Percentiles rank a stretch among this genome's conserved stretches.
Conservation (phyloP, 768 basidiomycete genomes). For the Cystofilobasidium macerans region DNA sequence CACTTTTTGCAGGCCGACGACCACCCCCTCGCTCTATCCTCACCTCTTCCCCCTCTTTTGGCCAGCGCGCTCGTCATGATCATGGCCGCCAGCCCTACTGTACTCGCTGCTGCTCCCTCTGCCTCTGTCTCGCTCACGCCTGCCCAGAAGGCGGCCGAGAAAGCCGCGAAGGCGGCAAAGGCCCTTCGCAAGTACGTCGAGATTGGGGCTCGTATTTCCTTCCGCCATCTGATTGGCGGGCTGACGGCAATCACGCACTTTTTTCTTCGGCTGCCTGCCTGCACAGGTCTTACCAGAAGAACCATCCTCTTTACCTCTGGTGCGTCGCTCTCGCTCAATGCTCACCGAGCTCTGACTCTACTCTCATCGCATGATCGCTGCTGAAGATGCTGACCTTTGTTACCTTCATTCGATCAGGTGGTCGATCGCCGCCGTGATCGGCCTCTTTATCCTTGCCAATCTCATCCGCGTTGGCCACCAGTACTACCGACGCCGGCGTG, state of each 20-base stretch:
- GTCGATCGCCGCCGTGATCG: not conserved
- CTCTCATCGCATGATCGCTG: not conserved
- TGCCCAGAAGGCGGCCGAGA: not conserved
- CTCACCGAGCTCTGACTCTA: not conserved
- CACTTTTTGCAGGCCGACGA: too few relatives aligned
- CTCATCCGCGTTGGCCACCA: not conserved
- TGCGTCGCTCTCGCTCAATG: not conserved
- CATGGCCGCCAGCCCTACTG: not conserved
- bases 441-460: constrained; percentile 18
- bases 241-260: too few relatives aligned
- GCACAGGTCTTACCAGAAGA: constrained; percentile 11
- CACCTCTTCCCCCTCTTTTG: too few relatives aligned
- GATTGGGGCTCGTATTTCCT: too few relatives aligned
- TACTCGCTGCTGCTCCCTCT: not conserved
- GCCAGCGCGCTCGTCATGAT: too few relatives aligned
- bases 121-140: not conserved
- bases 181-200: not conserved
- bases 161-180: not conserved
- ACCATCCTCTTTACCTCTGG: constrained; percentile 16
- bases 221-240: not conserved
- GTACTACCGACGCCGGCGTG: not conserved
- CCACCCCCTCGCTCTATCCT: too few relatives aligned
- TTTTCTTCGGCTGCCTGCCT: not conserved
- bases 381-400: not conserved
- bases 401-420: not conserved